Conservation (phyloP, 2,329 filamentous ascomycete species). For the Ilyonectria robusta region DNA sequence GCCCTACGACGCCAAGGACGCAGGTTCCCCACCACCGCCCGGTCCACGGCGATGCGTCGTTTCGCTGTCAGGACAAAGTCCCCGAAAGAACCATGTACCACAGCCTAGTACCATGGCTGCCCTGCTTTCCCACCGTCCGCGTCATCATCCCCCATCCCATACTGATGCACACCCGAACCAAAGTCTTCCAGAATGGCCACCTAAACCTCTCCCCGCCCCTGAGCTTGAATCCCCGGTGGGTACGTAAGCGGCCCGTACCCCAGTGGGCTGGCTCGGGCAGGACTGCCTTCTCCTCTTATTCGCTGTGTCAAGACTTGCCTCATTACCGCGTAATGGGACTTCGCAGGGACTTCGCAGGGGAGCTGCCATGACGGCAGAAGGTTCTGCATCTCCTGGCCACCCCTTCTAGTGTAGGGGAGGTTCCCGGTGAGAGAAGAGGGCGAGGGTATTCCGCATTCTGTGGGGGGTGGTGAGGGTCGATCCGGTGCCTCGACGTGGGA, state of each 20-base stretch:
- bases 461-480: slow-evolving; percentile 42
- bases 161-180: slow-evolving; percentile 25
- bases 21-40: slow-evolving; percentile 37
- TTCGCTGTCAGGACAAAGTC: slow-evolving; percentile 41
- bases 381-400: slow-evolving; percentile 28
- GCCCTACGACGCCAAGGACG: slow-evolving; percentile 47
- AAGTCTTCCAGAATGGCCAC: slow-evolving; percentile 30
- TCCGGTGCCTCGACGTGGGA: slow-evolving; percentile 37
- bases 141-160: slow-evolving; percentile 23
- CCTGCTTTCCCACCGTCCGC: slow-evolving; percentile 24
- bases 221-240: slow-evolving; percentile 38
- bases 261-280: slow-evolving; percentile 31
- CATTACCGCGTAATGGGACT: slow-evolving; percentile 42
- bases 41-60: slow-evolving; percentile 31
- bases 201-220: slow-evolving; percentile 34
- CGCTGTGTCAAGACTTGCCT: slow-evolving; percentile 35
- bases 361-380: slow-evolving; percentile 36
- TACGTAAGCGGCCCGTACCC: slow-evolving; percentile 41
- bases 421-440: slow-evolving; percentile 28
- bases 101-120: slow-evolving; percentile 26
- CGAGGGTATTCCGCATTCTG: slow-evolving; percentile 36
- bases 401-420: slow-evolving; percentile 19
- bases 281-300: slow-evolving; percentile 37
- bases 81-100: slow-evolving; percentile 33
- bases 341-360: slow-evolving; percentile 36